Conservation (phyloP, 306 rosid species). For the Pterocarpus macrocarpus region DNA sequence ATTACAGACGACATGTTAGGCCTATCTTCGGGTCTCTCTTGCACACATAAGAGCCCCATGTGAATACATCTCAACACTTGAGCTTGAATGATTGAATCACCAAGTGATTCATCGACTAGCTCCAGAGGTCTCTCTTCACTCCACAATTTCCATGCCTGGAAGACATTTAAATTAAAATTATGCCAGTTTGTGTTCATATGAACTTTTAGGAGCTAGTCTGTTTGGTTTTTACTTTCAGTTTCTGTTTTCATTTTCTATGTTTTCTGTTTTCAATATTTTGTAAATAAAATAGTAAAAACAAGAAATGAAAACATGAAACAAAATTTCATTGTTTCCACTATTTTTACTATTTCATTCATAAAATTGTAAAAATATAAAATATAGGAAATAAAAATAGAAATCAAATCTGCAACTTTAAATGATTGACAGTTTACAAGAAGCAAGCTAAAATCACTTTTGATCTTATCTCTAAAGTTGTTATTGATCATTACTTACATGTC, state of each 20-base stretch:
- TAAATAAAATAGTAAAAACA: no score
- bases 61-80: constrained; percentile 41
- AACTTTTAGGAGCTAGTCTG: no score
- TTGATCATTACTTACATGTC: constrained; percentile 50
- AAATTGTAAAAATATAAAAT: no score
- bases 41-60: constrained; percentile 41
- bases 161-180: background rate
- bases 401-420: no score
- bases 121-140: constrained; percentile 35
- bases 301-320: no score
- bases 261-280: no score
- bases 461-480: background rate
- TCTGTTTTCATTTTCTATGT: no score
- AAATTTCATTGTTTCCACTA: no score
- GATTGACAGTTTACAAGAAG: background rate
- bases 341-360: no score
- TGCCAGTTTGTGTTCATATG: no score
- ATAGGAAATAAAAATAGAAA: no score
- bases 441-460: background rate
- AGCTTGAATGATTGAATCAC: background rate
- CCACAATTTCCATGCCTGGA: constrained; percentile 50
- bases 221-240: no score
- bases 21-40: constrained; percentile 44
- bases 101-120: constrained; percentile 27
- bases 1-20: constrained; percentile 49